These are phyloP conservation scores for Microglena sp. DNA, from an alignment of 139 green algal species.

Conservation along the genomic window DNA sequence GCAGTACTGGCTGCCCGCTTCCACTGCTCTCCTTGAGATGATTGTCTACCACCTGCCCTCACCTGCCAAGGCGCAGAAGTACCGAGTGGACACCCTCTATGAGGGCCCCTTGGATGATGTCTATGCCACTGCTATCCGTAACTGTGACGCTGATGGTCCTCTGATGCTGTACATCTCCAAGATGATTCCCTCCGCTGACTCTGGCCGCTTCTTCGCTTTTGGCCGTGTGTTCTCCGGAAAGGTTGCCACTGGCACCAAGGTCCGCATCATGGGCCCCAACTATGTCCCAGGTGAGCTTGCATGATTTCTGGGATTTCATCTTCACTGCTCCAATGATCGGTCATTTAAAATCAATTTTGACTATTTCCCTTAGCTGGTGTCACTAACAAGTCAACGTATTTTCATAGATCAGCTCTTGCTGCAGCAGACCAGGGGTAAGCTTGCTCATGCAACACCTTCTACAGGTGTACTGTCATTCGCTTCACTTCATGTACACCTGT, in stretches of 20 bases:
- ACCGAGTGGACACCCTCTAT: conserved; percentile 95
- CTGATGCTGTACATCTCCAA: conserved; percentile 99
- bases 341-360: no score
- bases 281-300: conserved; percentile 74
- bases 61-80: conserved; percentile 83
- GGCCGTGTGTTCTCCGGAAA: conserved; percentile 94
- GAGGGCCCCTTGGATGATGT: conserved; percentile 93
- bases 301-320: no score
- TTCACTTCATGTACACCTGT: no score
- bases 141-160: conserved; percentile 89
- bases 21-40: conserved; percentile 96
- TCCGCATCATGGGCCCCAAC: conserved; percentile 98
- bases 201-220: conserved; percentile 98
- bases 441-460: no score
- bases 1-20: conserved; percentile 87
- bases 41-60: conserved; percentile 90
- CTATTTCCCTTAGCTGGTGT: no score
- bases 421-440: no score
- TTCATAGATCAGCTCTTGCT: no score
- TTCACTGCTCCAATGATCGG: no score
- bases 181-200: conserved; percentile 97
- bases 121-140: conserved; percentile 88
- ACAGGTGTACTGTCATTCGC: no score
- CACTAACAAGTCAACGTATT: no score
- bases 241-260: conserved; percentile 86